Base-by-base conservation (phyloP, 192 early-diverging fungal species). In the Coemansia sp. region DNA sequence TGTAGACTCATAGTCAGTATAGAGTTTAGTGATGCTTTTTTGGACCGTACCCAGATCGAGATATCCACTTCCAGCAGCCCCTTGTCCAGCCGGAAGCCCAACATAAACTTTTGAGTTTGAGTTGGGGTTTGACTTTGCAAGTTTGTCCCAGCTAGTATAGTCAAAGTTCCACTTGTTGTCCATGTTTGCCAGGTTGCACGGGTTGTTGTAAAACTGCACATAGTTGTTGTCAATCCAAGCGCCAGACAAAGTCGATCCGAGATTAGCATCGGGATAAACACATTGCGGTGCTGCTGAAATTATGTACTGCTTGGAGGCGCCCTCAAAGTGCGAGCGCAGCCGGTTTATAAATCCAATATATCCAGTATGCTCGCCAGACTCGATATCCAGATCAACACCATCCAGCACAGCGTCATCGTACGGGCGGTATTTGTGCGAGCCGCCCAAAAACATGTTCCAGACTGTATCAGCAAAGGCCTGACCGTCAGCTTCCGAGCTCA, bases 181-280 rank as follows among this genome's bases (percentile, higher is more conserved):
- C 57, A 73, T 85, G 61, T 71, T 77, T 20, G 69, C 75, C 11
- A 84, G 62, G 20, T 80, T 81, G 61, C 90, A 92, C 46, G 85
- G 89, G 64, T 92, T 92, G 83, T 92, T 92, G 80, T 92, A 92
- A 60, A 89, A 92, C 71, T 92, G 90, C 1, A 92, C 84, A 69
- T 85, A 88, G 21, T 88, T 62, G 82, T 87, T 82, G 57, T 89
- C 87, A 8, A 87, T 74, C 75, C 85, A 87, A 3, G 87, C 80
- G 4, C 64, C 47, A 10, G 85, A 71, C 7, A 89, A 58, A 4
- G 83, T 80, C 14, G 68, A 65, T 1, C 85, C 85, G 0, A 92
- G 69, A 53, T 88, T 85, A 3, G 79, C 79, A 74, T 92, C 87
- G 0, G 89, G 85, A 50, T 82, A 90, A 2, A 88, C 85, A 48